Evolutionary conservation across 768 basidiomycete species (phyloP), one percentile per base, ranked within the genome.

Genomic region (Pleurotus eryngii): DNA sequence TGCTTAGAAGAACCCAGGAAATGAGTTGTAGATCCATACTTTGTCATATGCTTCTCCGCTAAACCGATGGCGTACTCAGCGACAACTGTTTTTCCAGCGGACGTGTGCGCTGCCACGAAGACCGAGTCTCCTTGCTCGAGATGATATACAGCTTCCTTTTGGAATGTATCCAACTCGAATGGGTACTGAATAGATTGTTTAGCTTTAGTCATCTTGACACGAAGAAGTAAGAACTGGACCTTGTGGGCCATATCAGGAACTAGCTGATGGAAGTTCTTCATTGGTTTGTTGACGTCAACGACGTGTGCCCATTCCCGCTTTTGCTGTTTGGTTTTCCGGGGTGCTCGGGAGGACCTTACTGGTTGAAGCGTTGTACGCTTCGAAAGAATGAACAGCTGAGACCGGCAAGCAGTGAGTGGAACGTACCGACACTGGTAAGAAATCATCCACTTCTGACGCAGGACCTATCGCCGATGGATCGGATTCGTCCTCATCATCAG

Each of bases 91-190:
- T 99, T 99, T 35, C 97, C 97, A 14, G 97, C 97, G n/a, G 92
- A 95, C 3, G 97, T 99, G 73, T 99, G 97, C 4, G 97, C 97
- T 12, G 97, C 97, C n/a, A 99, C 95, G 68, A 99, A 99, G 15
- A 99, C 96, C 11, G 94, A 96, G 63, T 99, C 92, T 7, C 95
- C 97, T 78, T 91, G 85, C 70, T 99, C 97, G 15, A 99, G 80
- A 71, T 97, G 95, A 71, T 97, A 97, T 5, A 98, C 92, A 1
- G 97, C 97, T 69, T 98, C 94, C 70, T 98, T 98, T 71, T 99
- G 97, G 76, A 98, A 99, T 0, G 89, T 95, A 70, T 99, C 97
- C 27, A 99, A 81, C 67, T 97, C 93, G 72, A 99, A 99, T n/a
- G 97, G 95, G 73, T 98, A 99, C 95, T 93, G 49, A 43, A 35